phyloP scores from a whole-genome alignment of 768 basidiomycete genomes.

The Leccinum aurantiacum region DNA sequence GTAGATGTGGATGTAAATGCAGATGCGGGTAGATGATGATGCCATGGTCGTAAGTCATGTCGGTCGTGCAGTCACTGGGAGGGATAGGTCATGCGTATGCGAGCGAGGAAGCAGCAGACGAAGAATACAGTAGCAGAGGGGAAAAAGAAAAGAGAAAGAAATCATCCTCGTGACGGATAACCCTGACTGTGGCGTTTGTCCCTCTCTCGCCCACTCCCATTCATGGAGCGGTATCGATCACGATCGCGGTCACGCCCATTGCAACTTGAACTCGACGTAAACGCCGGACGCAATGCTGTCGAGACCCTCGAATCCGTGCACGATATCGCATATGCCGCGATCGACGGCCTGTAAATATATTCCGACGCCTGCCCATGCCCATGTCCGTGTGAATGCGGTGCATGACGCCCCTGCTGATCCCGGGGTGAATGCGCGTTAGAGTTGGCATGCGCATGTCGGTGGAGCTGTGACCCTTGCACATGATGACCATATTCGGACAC shows the following conservation, averaged over 20 bases:
- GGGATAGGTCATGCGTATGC: neutral
- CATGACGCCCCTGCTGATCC: slow-evolving; percentile 21
- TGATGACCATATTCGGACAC: slow-evolving; percentile 11
- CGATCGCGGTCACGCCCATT: slow-evolving; percentile 22
- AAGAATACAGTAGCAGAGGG: neutral
- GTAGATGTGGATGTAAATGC: neutral
- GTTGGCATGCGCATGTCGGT: slow-evolving; percentile 14
- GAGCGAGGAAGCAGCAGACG: neutral
- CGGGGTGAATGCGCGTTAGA: slow-evolving; percentile 5
- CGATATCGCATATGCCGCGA: slow-evolving; percentile 33
- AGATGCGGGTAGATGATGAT: neutral
- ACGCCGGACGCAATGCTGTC: slow-evolving; percentile 34
- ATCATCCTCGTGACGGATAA: slow-evolving; percentile 14
- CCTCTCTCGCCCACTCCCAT: slow-evolving; percentile 12
- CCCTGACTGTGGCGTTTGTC: slow-evolving; percentile 19
- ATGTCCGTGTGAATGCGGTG: slow-evolving; percentile 5
- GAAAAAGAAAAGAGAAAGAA: neutral
- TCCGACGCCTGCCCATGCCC: slow-evolving; percentile 18
- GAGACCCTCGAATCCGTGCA: slow-evolving; percentile 36
- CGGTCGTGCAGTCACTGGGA: neutral
- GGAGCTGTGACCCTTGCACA: slow-evolving; percentile 12
- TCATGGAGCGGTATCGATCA: slow-evolving; percentile 15
- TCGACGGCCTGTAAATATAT: slow-evolving; percentile 31
- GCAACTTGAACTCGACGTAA: slow-evolving; percentile 26
- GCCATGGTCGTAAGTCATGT: neutral